A percentile compares a stretch with the other conserved stretches of the same genome.
Evolutionary conservation across 306 rosid species (phyloP).

Genomic region (Castanea crenata): DNA sequence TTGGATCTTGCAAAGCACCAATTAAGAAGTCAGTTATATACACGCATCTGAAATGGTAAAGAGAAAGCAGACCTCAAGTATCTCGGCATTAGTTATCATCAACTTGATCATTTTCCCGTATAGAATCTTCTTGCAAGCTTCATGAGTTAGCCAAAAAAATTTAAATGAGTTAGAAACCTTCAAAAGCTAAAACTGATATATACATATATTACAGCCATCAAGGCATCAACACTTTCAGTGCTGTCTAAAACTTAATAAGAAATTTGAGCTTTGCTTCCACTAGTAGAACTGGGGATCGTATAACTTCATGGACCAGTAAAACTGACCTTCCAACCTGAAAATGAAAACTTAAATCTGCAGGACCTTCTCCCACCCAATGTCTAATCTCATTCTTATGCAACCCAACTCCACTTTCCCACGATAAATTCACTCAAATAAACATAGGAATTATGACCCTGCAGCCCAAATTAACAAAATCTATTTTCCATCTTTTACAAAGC

Average conservation of each 20-base stretch:
- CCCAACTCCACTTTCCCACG: neutral
- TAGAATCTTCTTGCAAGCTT: conserved; percentile 85
- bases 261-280: neutral
- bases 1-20: no score
- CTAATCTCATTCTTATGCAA: neutral
- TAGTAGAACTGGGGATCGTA: neutral
- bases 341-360: neutral
- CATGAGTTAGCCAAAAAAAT: conserved; percentile 90
- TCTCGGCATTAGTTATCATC: conserved; percentile 22
- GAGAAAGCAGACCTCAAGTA: no score
- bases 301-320: neutral
- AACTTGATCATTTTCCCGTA: conserved; percentile 86
- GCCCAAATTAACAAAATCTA: neutral
- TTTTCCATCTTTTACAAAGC: neutral
- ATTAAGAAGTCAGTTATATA: no score
- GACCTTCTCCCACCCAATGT: neutral
- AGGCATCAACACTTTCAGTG: conserved; percentile 16
- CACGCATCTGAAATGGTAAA: no score
- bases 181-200: conserved; percentile 12
- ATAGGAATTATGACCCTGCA: neutral
- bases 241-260: conserved; percentile 14
- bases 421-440: neutral
- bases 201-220: conserved; percentile 11
- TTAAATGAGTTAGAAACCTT: conserved; percentile 91
- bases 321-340: neutral